Conservation (phyloP, 148 eudicot genomes). For the Diospyros kaki region DNA sequence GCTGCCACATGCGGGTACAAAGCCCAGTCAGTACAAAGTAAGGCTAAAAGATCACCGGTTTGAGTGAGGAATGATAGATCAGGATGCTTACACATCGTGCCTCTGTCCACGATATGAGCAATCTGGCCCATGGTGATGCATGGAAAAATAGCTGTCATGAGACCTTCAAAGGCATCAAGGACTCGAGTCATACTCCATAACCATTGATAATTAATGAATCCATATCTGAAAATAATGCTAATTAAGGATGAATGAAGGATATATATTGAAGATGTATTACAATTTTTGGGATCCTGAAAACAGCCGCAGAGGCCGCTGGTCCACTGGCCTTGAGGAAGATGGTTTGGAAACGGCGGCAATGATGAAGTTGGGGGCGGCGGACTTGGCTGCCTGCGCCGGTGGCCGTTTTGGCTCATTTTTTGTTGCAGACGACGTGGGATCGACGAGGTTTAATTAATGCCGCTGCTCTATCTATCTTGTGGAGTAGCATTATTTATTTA, state of each 20-base stretch:
- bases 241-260: too few relatives aligned
- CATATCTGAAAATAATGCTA: too few relatives aligned
- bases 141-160: background rate
- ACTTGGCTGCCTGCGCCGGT: background rate
- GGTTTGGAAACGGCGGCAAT: too few relatives aligned
- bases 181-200: background rate
- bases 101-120: constrained; percentile 1
- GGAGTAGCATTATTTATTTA: too few relatives aligned
- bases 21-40: background rate
- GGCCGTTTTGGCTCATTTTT: background rate
- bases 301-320: background rate
- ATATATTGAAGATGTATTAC: background rate
- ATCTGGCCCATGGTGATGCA: constrained; percentile 10
- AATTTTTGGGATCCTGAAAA: background rate
- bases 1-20: background rate
- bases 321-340: constrained; percentile 7
- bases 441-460: too few relatives aligned
- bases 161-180: constrained; percentile 1
- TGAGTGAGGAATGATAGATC: background rate
- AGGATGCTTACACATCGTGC: constrained; percentile 3
- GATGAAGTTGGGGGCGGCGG: background rate
- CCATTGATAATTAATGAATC: too few relatives aligned
- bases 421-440: too few relatives aligned
- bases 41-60: background rate
- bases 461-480: too few relatives aligned